Base-by-base conservation (phyloP, 768 basidiomycete species). In the Leccinum broughii region DNA sequence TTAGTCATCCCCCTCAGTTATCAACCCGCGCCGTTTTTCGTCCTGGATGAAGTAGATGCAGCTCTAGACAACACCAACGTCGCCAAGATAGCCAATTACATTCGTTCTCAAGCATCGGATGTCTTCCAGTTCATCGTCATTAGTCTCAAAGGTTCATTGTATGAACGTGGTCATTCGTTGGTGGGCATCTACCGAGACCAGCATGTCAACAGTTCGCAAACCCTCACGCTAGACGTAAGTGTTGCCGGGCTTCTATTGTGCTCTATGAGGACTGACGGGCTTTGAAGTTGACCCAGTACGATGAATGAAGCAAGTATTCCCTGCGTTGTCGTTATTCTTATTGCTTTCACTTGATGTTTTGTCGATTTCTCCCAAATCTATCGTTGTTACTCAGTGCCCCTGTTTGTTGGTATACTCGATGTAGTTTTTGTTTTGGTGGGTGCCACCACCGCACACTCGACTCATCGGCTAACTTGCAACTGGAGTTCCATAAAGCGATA, bases 11-110 rank as follows among this genome's bases (percentile, higher is more conserved):
- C 9, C 9, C 28, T 0, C 60, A 95, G 95, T 66, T 98, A 93
- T 72, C 95, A 95, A 71, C 96, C 95, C 0, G 92, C 95, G 3
- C 96, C 95, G 0, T 98, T 98, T 80, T 98, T 98, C 72, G 96
- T 98, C 14, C 81, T 98, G n/a, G 96, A 98, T 69, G 96, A 98
- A 75, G 94, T 97, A 24, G 96, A 98, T 65, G 97, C 97, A 11
- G 96, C 97, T 0, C 81, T 98, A 44, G 96, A 98, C 77, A 96
- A 98, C 72, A 97, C 95, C n/a, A 98, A 99, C 65, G 96, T 98
- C 3, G 92, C 93, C 39, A 93, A 95, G 72, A 86, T 98, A 35
- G 96, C 96, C 13, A 90, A 91, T 64, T 99, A 98, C 70, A 95
- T 97, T 65, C 85, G 91, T 3, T 77, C 83, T 13, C 93, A 95